phyloP scores from a whole-genome alignment of 2,329 filamentous ascomycete species.

The Hansfordia pulvinata region DNA sequence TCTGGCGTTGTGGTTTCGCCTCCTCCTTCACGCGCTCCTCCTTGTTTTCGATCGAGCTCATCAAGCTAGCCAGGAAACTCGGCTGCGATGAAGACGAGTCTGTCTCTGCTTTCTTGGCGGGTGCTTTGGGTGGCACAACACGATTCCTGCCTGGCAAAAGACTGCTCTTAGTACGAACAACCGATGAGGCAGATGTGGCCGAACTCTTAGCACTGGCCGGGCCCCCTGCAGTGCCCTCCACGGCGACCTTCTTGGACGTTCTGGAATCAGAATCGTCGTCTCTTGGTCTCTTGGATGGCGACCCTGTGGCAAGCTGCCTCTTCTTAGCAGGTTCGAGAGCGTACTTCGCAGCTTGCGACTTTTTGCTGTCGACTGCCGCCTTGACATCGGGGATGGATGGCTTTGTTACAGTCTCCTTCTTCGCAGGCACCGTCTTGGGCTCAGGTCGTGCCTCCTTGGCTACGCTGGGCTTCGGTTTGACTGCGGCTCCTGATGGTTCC shows the following conservation, averaged over 20 bases:
- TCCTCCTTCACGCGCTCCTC: too few species aligned
- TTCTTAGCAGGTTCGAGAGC: constrained; percentile 15
- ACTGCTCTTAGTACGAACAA: too few species aligned
- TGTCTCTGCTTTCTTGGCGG: constrained; percentile 21
- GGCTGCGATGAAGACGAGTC: constrained; percentile 21
- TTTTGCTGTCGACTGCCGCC: constrained; percentile 4
- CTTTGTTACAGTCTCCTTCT: too few species aligned
- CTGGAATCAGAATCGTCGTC: constrained; percentile 5
- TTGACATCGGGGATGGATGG: too few species aligned
- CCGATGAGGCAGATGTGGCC: too few species aligned
- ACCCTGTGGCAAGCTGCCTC: constrained; percentile 1
- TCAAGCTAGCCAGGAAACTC: too few species aligned
- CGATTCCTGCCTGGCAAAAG: too few species aligned
- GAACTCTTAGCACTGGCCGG: constrained; percentile 19
- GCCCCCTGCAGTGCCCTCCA: constrained; percentile 13
- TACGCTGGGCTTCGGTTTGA: constrained; percentile 3
- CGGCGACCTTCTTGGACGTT: constrained; percentile 7
- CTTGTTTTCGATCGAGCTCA: too few species aligned
- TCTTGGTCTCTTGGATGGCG: constrained; percentile 4
- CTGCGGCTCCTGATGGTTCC: constrained; percentile 5
- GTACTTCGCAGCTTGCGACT: constrained; percentile 6
- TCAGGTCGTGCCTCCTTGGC: constrained; percentile 4
- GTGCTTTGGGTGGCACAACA: too few species aligned
- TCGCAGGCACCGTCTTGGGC: constrained; percentile 3
- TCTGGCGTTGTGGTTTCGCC: constrained; percentile 29